A percentile compares a stretch with the other conserved stretches of the same genome.
phyloP scores from a whole-genome alignment of 805 yeast species.

The Candida ipomoeae region DNA sequence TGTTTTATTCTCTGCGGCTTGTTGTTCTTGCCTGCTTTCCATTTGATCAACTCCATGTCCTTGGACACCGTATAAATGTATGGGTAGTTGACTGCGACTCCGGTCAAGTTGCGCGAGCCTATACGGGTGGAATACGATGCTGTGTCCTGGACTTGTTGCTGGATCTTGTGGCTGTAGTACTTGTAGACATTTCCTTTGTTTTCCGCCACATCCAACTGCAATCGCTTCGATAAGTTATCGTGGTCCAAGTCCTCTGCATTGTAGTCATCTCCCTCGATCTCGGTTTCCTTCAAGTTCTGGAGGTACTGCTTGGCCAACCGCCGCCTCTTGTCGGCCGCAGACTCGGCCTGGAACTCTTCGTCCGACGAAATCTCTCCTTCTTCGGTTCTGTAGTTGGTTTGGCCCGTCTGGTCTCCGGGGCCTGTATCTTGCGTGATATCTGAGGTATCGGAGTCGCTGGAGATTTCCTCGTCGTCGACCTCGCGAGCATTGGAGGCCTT shows the following conservation, averaged over 20 bases:
- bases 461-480: constrained; percentile 49
- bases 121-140: constrained; percentile 46
- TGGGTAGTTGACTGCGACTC: constrained; percentile 53
- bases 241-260: constrained; percentile 90
- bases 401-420: not conserved
- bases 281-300: constrained; percentile 65
- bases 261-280: constrained; percentile 48
- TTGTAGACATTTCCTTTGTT: constrained; percentile 79
- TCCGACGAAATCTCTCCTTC: constrained; percentile 50
- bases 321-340: constrained; percentile 90
- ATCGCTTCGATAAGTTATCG: constrained; percentile 75
- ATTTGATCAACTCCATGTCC: constrained; percentile 74
- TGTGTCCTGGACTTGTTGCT: constrained; percentile 34
- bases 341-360: constrained; percentile 70
- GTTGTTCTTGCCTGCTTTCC: constrained; percentile 50
- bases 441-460: constrained; percentile 30
- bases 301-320: constrained; percentile 90
- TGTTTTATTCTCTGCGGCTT: constrained; percentile 64
- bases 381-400: not conserved
- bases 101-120: constrained; percentile 56
- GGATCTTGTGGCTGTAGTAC: constrained; percentile 51
- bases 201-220: constrained; percentile 87
- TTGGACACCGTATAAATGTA: constrained; percentile 77
- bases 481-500: constrained; percentile 3
- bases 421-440: constrained; percentile 4